Evolutionary conservation across 805 yeast species (phyloP).

Genomic region (Pichia thaimueangensis): DNA sequence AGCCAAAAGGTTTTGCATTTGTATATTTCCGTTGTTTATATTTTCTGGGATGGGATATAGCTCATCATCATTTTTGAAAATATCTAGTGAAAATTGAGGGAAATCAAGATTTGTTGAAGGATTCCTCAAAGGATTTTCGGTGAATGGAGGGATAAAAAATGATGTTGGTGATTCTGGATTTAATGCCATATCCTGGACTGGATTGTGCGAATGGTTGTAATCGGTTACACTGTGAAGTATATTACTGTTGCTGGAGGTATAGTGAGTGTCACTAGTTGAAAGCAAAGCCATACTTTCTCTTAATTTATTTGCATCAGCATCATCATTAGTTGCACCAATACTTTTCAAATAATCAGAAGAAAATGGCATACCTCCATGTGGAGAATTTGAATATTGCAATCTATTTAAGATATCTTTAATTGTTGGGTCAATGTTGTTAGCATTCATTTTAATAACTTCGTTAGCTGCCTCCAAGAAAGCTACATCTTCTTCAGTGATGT

Average conservation of each 20-base stretch:
- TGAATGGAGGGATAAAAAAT: constrained; percentile 9
- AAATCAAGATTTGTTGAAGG: constrained; percentile 12
- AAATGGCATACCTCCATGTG: constrained; percentile 48
- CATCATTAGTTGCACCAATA: constrained; percentile 3
- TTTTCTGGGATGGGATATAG: background rate
- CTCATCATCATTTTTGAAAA: constrained; percentile 17
- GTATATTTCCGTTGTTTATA: background rate
- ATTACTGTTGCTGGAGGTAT: background rate
- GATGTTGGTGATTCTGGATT: background rate
- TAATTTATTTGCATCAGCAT: constrained; percentile 2
- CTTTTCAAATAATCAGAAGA: constrained; percentile 19
- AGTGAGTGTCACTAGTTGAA: constrained; percentile 1
- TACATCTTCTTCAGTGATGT: constrained; percentile 42
- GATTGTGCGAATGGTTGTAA: background rate
- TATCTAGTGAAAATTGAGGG: constrained; percentile 19
- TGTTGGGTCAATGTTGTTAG: constrained; percentile 52
- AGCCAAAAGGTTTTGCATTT: background rate
- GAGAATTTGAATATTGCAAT: constrained; percentile 51
- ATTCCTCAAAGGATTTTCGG: constrained; percentile 10
- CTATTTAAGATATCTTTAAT: constrained; percentile 52
- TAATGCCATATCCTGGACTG: background rate
- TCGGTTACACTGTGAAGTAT: background rate
- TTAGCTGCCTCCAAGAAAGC: constrained; percentile 52
- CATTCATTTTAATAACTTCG: constrained; percentile 45
- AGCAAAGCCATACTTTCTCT: constrained; percentile 2